A percentile compares a stretch with the other conserved stretches of the same genome.
Conservation (phyloP, 2,329 filamentous ascomycete genomes). For the Aureobasidium leucospermi region DNA sequence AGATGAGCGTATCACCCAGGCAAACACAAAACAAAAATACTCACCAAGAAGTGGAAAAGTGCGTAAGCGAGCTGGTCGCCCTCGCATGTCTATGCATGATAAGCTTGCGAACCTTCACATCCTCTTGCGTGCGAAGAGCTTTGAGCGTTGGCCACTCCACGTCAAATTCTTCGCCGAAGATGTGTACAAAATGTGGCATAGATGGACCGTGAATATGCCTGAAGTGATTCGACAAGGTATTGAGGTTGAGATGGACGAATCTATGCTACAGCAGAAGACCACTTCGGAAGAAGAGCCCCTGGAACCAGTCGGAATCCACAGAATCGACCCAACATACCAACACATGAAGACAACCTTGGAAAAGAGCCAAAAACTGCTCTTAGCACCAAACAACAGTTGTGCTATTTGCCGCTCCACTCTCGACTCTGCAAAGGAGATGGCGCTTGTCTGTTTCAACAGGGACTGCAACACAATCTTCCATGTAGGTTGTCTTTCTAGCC, state of each 20-base stretch:
- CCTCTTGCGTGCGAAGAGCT: conserved; percentile 70
- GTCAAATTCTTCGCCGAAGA: conserved; percentile 71
- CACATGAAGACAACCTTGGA: conserved; percentile 43
- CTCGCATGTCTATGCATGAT: conserved; percentile 55
- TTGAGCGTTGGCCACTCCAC: conserved; percentile 72
- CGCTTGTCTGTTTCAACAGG: conserved; percentile 45
- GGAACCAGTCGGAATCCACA: conserved; percentile 28
- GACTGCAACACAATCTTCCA: conserved; percentile 46
- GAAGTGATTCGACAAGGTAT: conserved; percentile 44
- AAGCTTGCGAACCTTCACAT: conserved; percentile 75
- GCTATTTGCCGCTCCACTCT: conserved; percentile 41
- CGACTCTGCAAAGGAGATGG: conserved; percentile 32
- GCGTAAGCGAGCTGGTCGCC: conserved; percentile 47
- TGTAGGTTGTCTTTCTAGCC: conserved; percentile 47
- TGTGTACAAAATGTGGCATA: conserved; percentile 61
- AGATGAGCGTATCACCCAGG: conserved; percentile 50
- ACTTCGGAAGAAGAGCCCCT: not conserved
- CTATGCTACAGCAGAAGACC: not conserved
- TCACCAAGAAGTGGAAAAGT: conserved; percentile 33
- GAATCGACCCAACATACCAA: conserved; percentile 48
- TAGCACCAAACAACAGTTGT: conserved; percentile 36
- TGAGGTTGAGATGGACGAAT: conserved; percentile 18
- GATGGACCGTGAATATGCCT: conserved; percentile 45
- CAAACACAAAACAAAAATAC: conserved; percentile 29
- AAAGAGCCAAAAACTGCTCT: conserved; percentile 41